Base-by-base conservation (phyloP, 2,329 filamentous ascomycete species). In the Tothia fuscella region DNA sequence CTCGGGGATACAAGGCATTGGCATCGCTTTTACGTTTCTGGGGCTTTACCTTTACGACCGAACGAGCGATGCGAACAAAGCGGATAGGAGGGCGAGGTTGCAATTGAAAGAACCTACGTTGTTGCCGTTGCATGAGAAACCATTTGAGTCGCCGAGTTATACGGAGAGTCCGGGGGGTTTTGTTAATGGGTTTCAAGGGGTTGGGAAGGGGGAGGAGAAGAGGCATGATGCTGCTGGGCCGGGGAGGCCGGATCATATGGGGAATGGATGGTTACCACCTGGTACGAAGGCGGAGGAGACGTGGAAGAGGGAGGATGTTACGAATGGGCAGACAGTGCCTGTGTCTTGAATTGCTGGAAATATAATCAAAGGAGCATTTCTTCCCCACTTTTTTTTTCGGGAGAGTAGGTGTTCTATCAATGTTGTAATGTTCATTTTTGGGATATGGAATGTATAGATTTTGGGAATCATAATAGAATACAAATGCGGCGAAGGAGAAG, bases 11-110 rank as follows among this genome's bases (percentile, higher is more conserved):
- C 91, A 98, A 61, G 85, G 77, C 1, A 69, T 82, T 31, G 91
- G 91, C 13, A 95, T 98, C 53, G 74, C 65, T 3, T 74, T 98
- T 34, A 98, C 91, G 0, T 94, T 95, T 56, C 53, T 94, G 22
- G 91, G 91, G 0, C 71, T 98, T 12, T 98, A 96, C 58, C 73
- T 98, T 30, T 98, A 98, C 61, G 91, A 98, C 61, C 80, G 91
- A 46, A 93, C 86, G 14, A 88, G 78, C 54, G 82, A 93, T 56
- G 82, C 82, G 50, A 86, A 85, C 54, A 88, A 88, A 57, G 87
- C 85, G 25, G 88, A 96, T 56, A 79, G 81, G 50, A 80, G 80
- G 49, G 86, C 84, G 64, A 56, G 3, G 53, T 57, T 29, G 45
- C 53, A 33, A 49, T 54, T 29, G 44, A 52, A 9, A 49, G 50